A percentile compares a stretch with the other conserved stretches of the same genome.
These are phyloP conservation scores for Fusarium kyushuense DNA, from an alignment of 2,329 filamentous ascomycete genomes.

Conservation along the genomic window DNA sequence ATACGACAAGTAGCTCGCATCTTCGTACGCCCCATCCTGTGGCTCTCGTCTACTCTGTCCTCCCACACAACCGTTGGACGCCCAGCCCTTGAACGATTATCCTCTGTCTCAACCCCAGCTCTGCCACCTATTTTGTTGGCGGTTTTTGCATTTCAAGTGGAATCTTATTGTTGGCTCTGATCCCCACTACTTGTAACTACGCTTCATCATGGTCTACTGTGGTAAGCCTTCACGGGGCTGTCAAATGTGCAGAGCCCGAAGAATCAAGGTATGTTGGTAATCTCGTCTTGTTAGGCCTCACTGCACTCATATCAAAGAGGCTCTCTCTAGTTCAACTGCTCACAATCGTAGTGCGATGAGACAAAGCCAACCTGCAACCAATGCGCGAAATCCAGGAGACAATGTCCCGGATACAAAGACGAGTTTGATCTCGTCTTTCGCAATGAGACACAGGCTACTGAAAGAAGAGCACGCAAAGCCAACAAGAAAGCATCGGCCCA, in stretches of 20 bases:
- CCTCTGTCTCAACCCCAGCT: constrained; percentile 11
- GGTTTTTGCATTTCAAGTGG: constrained; percentile 1
- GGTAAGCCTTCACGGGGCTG: constrained; percentile 76
- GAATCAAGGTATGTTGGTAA: constrained; percentile 73
- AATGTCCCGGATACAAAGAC: constrained; percentile 76
- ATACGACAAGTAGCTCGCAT: constrained; percentile 39
- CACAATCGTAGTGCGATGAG: constrained; percentile 70
- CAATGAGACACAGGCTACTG: constrained; percentile 77
- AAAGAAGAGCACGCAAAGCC: constrained; percentile 69
- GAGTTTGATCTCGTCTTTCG: constrained; percentile 80
- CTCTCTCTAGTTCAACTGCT: constrained; percentile 11
- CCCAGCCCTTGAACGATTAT: constrained; percentile 22
- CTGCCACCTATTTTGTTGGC: constrained; percentile 12
- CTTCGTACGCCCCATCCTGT: constrained; percentile 43
- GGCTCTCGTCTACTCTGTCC: constrained; percentile 40
- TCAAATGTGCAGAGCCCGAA: constrained; percentile 78
- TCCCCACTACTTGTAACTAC: constrained; percentile 1
- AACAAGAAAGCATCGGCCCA: constrained; percentile 60
- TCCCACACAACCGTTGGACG: constrained; percentile 40
- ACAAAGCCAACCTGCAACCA: constrained; percentile 74
- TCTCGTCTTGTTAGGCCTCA: background rate
- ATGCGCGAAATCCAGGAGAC: constrained; percentile 71
- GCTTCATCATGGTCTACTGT: constrained; percentile 70
- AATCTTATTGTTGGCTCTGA: background rate
- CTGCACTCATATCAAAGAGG: background rate